A percentile compares a stretch with the other conserved stretches of the same genome.
phyloP scores from a whole-genome alignment of 164 flowering plant species.

The Magnolia officinalis region DNA sequence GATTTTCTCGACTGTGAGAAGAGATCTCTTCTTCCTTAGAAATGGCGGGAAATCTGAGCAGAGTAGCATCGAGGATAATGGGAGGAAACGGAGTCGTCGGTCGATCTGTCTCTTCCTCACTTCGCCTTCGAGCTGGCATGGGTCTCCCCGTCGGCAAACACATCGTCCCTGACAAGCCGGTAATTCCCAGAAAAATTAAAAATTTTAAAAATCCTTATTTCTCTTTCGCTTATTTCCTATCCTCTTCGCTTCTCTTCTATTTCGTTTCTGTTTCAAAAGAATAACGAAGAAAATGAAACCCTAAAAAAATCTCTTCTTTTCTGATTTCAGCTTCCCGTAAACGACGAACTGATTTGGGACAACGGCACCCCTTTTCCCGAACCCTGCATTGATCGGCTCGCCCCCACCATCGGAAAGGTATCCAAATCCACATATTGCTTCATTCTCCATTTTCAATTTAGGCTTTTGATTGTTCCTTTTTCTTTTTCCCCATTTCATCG shows the following conservation, averaged over 20 bases:
- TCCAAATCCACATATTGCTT: not conserved
- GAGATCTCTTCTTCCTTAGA: not conserved
- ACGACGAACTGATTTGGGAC: slow-evolving; percentile 94
- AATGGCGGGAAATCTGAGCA: slow-evolving; percentile 89
- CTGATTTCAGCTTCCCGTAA: slow-evolving; percentile 56
- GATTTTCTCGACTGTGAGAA: no score
- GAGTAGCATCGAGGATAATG: slow-evolving; percentile 69
- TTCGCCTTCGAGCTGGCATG: slow-evolving; percentile 93
- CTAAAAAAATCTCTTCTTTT: not conserved
- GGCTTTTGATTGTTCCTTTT: not conserved
- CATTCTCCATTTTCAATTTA: not conserved
- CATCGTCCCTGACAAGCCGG: slow-evolving; percentile 94
- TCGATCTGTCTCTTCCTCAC: slow-evolving; percentile 71
- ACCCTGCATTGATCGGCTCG: slow-evolving; percentile 91
- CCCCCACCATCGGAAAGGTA: slow-evolving; percentile 89
- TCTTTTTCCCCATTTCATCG: not conserved
- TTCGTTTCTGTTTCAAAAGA: not conserved
- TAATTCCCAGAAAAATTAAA: slow-evolving; percentile 11
- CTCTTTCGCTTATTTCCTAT: not conserved
- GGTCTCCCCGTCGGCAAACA: slow-evolving; percentile 96
- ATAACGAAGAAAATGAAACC: not conserved
- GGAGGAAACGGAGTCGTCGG: slow-evolving; percentile 73
- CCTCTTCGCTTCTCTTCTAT: not conserved
- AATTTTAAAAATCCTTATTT: no score
- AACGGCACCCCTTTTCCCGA: slow-evolving; percentile 90